Evolutionary conservation across 2,329 filamentous ascomycete species (phyloP), one percentile per base, ranked within the genome.

Genomic region (Penicillium glabrum): DNA sequence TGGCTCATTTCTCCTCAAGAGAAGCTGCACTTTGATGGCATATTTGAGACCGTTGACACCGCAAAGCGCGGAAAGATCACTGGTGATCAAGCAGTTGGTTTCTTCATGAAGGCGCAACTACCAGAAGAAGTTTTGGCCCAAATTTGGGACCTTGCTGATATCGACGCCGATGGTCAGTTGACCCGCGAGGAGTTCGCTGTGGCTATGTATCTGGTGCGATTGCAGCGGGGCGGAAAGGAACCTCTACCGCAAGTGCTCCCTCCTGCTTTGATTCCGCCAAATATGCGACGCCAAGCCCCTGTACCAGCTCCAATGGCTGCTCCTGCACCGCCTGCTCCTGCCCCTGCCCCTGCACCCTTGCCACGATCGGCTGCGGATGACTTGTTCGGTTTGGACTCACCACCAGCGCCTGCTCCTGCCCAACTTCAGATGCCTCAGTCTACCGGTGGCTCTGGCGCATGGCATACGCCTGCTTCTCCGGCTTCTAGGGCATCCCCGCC

Each of bases 61-160:
- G 79, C 83, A 14, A 89, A 88, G 59, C 86, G 86, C 66, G 95
- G 95, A 0, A 90, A 86, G 66, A 93, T 99, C 63, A 96, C 89
- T 31, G 95, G 95, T 62, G 93, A 98, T 67, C 92, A 98, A 75
- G 95, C 93, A 2, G 95, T 98, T 9, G 84, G 86, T 9, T 99
- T 98, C 77, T 91, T 99, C 74, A 93, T 90, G 71, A 92, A 96
- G 74, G 96, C 93, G 1, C 89, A 90, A 56, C 82, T 99, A 14
- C 86, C 91, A 1, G 93, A 98, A 71, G 93, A 97, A 67, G 86
- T 86, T 10, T 80, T 99, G 52, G 95, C 95, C 29, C 90, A 96
- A 67, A 96, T 99, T 61, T 99, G 95, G 95, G 95, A 99, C 72
- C 84, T 99, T 29, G 89, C 95, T 14, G 95, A 99, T 75, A 91